Evolutionary conservation across 441 rosid genomes (phyloP), one percentile per base, ranked within the genome.

Genomic region (Adansonia rubrostipa): DNA sequence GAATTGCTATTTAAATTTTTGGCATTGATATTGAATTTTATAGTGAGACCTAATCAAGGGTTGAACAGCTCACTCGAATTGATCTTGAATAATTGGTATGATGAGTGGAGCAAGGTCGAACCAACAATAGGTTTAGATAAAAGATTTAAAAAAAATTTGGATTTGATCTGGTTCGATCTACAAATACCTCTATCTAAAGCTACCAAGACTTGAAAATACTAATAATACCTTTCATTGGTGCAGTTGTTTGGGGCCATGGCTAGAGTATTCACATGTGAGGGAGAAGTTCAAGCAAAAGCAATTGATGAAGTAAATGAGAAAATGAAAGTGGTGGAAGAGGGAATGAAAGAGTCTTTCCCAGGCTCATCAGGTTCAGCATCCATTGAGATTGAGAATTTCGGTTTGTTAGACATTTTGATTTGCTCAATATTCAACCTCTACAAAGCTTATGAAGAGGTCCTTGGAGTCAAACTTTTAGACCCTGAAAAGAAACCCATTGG

Each of bases 301-400:
- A 58, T 76, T 1, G 24, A 50, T 48, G 85, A 86, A 22, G 19
- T 82, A 22, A 67, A 71, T 7, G 89, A 79, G 86, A 86, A 86
- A 67, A 64, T 87, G 70, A 78, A 65, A 56, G 77, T 85, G 17
- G 33, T 85, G 56, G 88, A 88, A 76, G 87, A 80, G 20, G 90
- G 88, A 6, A 62, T 84, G 24, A 57, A 82, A 72, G 89, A 79
- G 40, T 68, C 71, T 9, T 84, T 77, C 45, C 79, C 79, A 1
- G 83, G 69, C 28, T 24, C 1, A 5, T 83, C 83, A 19, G 44
- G 11, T 68, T 78, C 84, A 3, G 36, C 54, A 20, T 6, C 2
- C 9, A 36, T 76, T 74, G 71, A 56, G 0, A 68, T 64, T 17
- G 57, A 80, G 73, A 76, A 74, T 47, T 63, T 79, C 73, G 86